Evolutionary conservation across 2,329 filamentous ascomycete genomes (phyloP).

Genomic region (Ustulina deusta): DNA sequence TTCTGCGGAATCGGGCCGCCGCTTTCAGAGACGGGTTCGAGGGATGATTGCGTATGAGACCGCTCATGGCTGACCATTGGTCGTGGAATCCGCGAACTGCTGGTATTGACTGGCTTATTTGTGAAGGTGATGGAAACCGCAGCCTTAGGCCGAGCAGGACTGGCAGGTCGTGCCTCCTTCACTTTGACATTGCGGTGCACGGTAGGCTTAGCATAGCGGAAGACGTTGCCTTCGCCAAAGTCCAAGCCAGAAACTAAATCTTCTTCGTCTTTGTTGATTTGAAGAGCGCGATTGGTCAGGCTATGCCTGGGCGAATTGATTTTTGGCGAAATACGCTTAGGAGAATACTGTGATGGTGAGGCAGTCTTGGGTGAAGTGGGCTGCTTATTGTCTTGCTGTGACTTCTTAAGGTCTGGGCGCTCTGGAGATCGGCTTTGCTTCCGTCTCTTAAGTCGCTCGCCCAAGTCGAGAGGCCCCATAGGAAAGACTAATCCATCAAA

Average conservation of each 20-base stretch:
- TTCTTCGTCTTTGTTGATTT: slow-evolving; percentile 66
- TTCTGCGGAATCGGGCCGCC: slow-evolving; percentile 75
- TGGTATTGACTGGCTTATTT: slow-evolving; percentile 71
- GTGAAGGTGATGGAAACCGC: slow-evolving; percentile 92
- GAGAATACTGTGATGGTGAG: slow-evolving; percentile 25
- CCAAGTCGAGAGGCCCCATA: slow-evolving; percentile 83
- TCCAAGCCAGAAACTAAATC: slow-evolving; percentile 91
- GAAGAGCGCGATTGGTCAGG: slow-evolving; percentile 45
- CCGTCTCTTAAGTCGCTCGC: slow-evolving; percentile 79
- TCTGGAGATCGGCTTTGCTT: slow-evolving; percentile 57
- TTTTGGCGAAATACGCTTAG: slow-evolving; percentile 28
- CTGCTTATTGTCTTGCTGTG: slow-evolving; percentile 21
- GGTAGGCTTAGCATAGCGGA: slow-evolving; percentile 83
- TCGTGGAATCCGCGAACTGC: slow-evolving; percentile 80
- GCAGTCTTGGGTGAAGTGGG: slow-evolving; percentile 27
- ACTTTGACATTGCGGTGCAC: slow-evolving; percentile 93
- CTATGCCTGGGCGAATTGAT: slow-evolving; percentile 16
- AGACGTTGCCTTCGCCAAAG: slow-evolving; percentile 83
- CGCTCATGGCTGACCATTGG: slow-evolving; percentile 76
- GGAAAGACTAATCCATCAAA: slow-evolving; percentile 91
- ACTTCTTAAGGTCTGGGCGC: slow-evolving; percentile 10
- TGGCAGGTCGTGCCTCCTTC: slow-evolving; percentile 76
- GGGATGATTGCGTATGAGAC: slow-evolving; percentile 73
- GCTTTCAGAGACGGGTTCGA: slow-evolving; percentile 94
- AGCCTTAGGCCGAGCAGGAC: slow-evolving; percentile 77